A percentile compares a stretch with the other conserved stretches of the same genome.
These are phyloP conservation scores for Parachlorella kessleri DNA, from an alignment of 139 green algal genomes.

Conservation along the genomic window DNA sequence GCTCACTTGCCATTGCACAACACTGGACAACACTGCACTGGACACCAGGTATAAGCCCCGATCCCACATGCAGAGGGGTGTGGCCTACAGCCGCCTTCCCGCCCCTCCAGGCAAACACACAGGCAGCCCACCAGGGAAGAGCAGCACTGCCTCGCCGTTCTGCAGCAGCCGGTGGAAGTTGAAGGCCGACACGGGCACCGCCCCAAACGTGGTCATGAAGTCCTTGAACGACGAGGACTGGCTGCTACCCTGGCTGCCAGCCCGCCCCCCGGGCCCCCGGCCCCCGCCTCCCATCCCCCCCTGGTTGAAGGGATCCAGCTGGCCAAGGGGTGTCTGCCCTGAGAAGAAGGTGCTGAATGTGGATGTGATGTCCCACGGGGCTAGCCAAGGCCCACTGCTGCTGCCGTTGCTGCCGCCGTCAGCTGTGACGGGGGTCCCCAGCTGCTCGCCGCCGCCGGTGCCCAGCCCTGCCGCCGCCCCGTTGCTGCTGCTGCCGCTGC, in stretches of 20 bases:
- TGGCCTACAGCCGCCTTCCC: too few relatives aligned
- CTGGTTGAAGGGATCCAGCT: too few relatives aligned
- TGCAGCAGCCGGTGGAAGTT: conserved; percentile 84
- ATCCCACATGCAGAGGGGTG: too few relatives aligned
- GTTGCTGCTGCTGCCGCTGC: neutral
- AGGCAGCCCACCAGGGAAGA: conserved; percentile 83
- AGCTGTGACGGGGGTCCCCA: too few relatives aligned
- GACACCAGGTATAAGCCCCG: too few relatives aligned
- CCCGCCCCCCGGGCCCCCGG: too few relatives aligned
- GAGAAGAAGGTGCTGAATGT: conserved; percentile 7
- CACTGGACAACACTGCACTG: too few relatives aligned
- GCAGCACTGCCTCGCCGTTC: conserved; percentile 77
- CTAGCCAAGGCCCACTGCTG: conserved; percentile 4
- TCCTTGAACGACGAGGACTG: conserved; percentile 37
- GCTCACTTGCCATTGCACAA: too few relatives aligned
- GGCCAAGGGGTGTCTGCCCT: neutral
- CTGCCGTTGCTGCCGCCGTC: neutral
- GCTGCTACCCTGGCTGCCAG: neutral
- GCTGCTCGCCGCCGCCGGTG: neutral
- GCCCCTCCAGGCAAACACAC: too few relatives aligned
- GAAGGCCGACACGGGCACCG: conserved; percentile 79
- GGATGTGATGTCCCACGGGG: conserved; percentile 28
- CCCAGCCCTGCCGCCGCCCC: neutral
- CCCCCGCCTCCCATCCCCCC: neutral
- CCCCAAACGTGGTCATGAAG: conserved; percentile 88